Conservation (phyloP, 2,329 filamentous ascomycete genomes). For the Coleophoma crateriformis region DNA sequence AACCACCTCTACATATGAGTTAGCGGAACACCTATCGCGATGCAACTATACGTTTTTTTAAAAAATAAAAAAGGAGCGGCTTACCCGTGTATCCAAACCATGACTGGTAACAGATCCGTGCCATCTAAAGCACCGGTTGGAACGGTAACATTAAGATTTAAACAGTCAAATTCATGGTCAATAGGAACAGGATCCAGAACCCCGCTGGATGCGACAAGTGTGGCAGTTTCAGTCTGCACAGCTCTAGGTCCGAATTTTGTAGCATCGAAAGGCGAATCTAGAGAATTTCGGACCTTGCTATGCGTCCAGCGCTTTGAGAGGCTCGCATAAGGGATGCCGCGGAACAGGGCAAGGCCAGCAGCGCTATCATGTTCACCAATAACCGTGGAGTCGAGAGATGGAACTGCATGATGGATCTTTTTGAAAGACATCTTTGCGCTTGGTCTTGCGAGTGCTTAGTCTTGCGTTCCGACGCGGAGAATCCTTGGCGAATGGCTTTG, state of each 20-base stretch:
- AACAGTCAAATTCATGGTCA: slow-evolving; percentile 26
- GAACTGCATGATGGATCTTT: background rate
- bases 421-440: background rate
- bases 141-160: slow-evolving; percentile 27
- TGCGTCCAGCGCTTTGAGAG: slow-evolving; percentile 6
- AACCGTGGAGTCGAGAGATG: slow-evolving; percentile 3
- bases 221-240: background rate
- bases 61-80: background rate
- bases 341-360: slow-evolving; percentile 3
- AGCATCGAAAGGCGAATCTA: slow-evolving; percentile 5
- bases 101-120: slow-evolving; percentile 3
- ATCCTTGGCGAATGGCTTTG: no score
- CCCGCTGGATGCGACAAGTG: background rate
- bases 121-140: slow-evolving; percentile 12
- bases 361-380: slow-evolving; percentile 3
- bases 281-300: slow-evolving; percentile 1
- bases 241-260: slow-evolving; percentile 7
- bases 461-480: no score
- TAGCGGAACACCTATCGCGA: background rate
- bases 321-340: slow-evolving; percentile 6
- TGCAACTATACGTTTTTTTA: no score
- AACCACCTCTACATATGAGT: slow-evolving; percentile 4
- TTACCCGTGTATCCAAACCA: slow-evolving; percentile 9
- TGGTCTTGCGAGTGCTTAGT: no score
- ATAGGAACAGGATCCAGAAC: background rate